Base-by-base conservation (phyloP, 2,329 filamentous ascomycete genomes). In the Calonectria fujianensis region DNA sequence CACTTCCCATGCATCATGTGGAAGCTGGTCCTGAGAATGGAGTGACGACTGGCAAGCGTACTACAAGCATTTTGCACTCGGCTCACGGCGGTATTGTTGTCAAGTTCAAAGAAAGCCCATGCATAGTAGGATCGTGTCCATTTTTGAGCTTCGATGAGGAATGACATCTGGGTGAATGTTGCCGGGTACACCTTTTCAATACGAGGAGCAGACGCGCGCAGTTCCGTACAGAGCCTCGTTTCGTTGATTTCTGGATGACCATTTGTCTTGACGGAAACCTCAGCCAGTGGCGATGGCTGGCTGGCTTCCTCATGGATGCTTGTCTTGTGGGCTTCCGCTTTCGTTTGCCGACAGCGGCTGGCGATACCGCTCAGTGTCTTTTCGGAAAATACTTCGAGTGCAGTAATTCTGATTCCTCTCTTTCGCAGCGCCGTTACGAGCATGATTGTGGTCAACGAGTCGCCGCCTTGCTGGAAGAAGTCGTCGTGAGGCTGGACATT, bases 391-490 rank as follows among this genome's bases (percentile, higher is more conserved):
- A 59, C 32, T 1, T 59, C 32, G 8, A 27, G 20, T 1, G 54
- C 54, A 7, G 10, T 59, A 4, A 59, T 37, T n/a, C 3, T 59
- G n/a, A 59, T 59, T 37, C 31, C 31, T 24, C 32, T 59, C 32
- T 24, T n/a, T 9, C 32, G 32, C 11, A 59, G n/a, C 10, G 32
- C 32, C 2, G 54, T 37, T 2, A 59, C 31, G 5, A 59, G 54
- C 54, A 59, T 37, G 20, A 59, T 59, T 14, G 54, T 39, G 4
- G 54, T 59, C 11, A 59, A 59, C 4, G 54, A 59, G 32, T 59
- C 54, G 11, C 54, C 54, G 8, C 54, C 54, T 3, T 59, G 54
- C 10, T 59, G 32, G 32, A 59, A 59, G 54, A 59, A 59, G n/a
- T 59, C 32, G 4, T 59, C 54, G 2, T 59, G 4, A 24, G 54